Evolutionary conservation across 768 basidiomycete genomes (phyloP).

Genomic region (Sporobolomyces roseus): DNA sequence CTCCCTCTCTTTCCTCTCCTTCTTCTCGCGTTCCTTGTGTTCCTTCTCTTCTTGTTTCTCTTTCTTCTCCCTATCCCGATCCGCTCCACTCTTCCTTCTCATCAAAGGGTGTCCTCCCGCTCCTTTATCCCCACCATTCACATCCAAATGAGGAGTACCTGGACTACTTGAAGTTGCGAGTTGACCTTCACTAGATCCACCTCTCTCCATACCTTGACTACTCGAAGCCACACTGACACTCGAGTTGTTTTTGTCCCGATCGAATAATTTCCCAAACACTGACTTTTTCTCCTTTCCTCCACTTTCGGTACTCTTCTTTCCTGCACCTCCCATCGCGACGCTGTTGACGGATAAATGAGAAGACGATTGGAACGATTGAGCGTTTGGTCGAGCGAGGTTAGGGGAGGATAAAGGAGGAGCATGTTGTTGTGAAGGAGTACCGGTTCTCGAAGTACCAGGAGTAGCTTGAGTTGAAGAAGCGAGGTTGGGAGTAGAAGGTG

Average conservation of each 20-base stretch:
- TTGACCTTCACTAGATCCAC: background rate
- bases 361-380: background rate
- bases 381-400: background rate
- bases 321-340: background rate
- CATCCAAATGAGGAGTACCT: background rate
- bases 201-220: no score
- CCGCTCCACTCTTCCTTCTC: slow-evolving; percentile 8
- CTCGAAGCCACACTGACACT: slow-evolving; percentile 2
- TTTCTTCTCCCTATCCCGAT: slow-evolving; percentile 23
- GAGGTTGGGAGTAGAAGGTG: background rate
- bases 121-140: no score
- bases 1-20: slow-evolving; percentile 23
- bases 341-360: background rate
- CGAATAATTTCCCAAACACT: slow-evolving; percentile 41
- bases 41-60: slow-evolving; percentile 25
- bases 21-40: slow-evolving; percentile 24
- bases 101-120: background rate
- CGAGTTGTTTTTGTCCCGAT: slow-evolving; percentile 15
- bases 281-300: slow-evolving; percentile 34
- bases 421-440: background rate
- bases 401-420: background rate
- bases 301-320: no score
- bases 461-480: background rate
- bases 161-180: background rate
- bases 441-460: background rate